Evolutionary conservation across 1,284 basidiomycete species (phyloP), one percentile per base, ranked within the genome.

Genomic region (Bjerkandera adusta): DNA sequence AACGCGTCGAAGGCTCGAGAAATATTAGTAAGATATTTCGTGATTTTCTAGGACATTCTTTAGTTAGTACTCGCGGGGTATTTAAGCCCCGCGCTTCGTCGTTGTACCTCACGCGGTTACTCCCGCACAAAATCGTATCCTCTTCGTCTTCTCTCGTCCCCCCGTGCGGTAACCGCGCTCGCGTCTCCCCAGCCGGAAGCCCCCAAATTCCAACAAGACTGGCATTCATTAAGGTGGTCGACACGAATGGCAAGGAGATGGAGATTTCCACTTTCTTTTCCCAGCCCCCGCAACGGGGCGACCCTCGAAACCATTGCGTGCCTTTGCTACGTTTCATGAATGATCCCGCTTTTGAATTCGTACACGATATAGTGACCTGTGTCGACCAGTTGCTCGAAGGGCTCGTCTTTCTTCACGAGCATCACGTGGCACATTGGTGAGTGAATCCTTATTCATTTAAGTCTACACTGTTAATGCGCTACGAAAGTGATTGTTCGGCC

Each of bases 361-460:
- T 60, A n/a, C 53, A 53, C 4, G 63, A 65, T 32, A 51, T 56
- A 10, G 37, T 64, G 3, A 52, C 57, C 34, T 63, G 62, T 35
- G 48, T 59, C 15, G 22, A 45, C 2, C 63, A 65, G 38, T 48
- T 67, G 2, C 65, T 72, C 16, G 63, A 72, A 57, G 70, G 69
- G 2, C 36, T 73, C 1, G 56, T 58, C 42, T 73, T 66, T 42
- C 62, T 73, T 55, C 72, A 73, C 47, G 22, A 62, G 3, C 54
- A 68, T 16, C 49, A 62, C 29, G 57, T 73, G n/a, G 68, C 66
- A 2, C 71, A 73, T 52, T 53, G 69, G 72, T 68, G 43, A 5
- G 56, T 53, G n/a, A 2, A n/a, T n/a, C n/a, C n/a, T n/a, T n/a
- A n/a, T n/a, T 34, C 30, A 18, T 20, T 18, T 4, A 18, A 5